phyloP scores from a whole-genome alignment of 495 filamentous ascomycete species.

The Talaromyces stipitatus region DNA sequence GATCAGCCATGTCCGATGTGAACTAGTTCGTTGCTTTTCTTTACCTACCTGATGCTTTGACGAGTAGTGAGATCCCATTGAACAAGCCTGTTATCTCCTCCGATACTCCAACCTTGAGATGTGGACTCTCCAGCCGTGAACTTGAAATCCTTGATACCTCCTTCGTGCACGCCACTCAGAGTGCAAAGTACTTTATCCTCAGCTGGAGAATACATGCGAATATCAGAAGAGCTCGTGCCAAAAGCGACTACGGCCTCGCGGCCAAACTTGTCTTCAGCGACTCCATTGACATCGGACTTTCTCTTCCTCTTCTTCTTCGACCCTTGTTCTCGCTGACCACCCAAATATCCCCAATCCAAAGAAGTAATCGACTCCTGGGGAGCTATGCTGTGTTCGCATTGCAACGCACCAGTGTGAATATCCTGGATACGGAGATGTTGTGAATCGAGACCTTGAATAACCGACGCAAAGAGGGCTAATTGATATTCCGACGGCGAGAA shows the following conservation, averaged over 20 bases:
- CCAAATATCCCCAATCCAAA: slow-evolving; percentile 50
- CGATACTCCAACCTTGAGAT: slow-evolving; percentile 51
- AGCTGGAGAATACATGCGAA: slow-evolving; percentile 45
- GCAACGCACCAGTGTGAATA: slow-evolving; percentile 47
- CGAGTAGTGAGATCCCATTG: slow-evolving; percentile 50
- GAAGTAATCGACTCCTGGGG: slow-evolving; percentile 46
- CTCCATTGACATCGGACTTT: slow-evolving; percentile 37
- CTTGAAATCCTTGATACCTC: slow-evolving; percentile 49
- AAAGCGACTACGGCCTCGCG: slow-evolving; percentile 43
- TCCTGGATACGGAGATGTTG: slow-evolving; percentile 55
- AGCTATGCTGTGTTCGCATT: slow-evolving; percentile 46
- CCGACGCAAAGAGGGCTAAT: slow-evolving; percentile 52
- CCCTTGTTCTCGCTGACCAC: slow-evolving; percentile 20
- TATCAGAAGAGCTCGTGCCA: slow-evolving; percentile 45
- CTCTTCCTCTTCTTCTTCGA: slow-evolving; percentile 55
- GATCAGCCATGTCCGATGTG: not conserved
- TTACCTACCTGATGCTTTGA: slow-evolving; percentile 36
- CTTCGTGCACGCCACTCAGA: slow-evolving; percentile 44
- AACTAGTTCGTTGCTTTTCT: slow-evolving; percentile 5
- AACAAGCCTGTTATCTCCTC: slow-evolving; percentile 51
- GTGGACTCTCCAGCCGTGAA: slow-evolving; percentile 37
- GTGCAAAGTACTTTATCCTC: slow-evolving; percentile 43
- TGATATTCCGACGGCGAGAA: slow-evolving; percentile 50
- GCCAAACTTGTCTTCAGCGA: slow-evolving; percentile 15
- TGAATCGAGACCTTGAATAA: slow-evolving; percentile 51